Conservation (phyloP, 2,329 filamentous ascomycete species). For the Chalara sp. region DNA sequence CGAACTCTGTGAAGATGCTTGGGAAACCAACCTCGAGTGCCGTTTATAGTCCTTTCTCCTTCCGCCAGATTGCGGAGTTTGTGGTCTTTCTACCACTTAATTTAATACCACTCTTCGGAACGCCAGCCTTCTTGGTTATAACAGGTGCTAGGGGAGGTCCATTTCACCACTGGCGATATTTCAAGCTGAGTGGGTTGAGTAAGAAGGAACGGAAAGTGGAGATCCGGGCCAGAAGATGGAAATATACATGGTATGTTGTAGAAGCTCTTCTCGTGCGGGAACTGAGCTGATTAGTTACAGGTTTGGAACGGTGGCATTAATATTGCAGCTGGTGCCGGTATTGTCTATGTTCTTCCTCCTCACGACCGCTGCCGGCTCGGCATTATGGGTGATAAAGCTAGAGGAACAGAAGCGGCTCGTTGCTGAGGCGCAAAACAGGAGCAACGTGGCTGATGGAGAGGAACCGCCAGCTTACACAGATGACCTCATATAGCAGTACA, state of each 20-base stretch:
- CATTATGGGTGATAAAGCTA: conserved; percentile 76
- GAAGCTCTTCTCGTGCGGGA: too few relatives aligned
- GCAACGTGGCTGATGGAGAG: conserved; percentile 13
- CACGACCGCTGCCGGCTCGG: conserved; percentile 77
- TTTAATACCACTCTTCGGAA: conserved; percentile 76
- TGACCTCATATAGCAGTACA: conserved; percentile 14
- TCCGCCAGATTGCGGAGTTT: conserved; percentile 86
- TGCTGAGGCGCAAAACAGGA: conserved; percentile 9
- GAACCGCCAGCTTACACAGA: conserved; percentile 22
- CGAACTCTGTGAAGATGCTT: conserved; percentile 70
- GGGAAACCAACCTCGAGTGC: conserved; percentile 73
- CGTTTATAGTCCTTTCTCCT: conserved; percentile 80
- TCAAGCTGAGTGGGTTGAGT: conserved; percentile 67
- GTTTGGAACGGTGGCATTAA: conserved; percentile 79
- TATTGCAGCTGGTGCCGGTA: conserved; percentile 80
- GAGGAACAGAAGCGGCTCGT: conserved; percentile 44
- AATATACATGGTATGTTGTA: conserved; percentile 66
- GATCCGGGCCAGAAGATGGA: conserved; percentile 61
- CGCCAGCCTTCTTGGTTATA: conserved; percentile 78
- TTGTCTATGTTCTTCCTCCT: conserved; percentile 92
- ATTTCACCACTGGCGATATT: conserved; percentile 87
- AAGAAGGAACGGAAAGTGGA: conserved; percentile 69
- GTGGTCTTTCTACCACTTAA: conserved; percentile 75
- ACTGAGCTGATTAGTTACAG: too few relatives aligned
- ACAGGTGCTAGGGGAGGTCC: conserved; percentile 85